Evolutionary conservation across 176 grass and related monocot genomes (phyloP).

Genomic region (Canna indica): DNA sequence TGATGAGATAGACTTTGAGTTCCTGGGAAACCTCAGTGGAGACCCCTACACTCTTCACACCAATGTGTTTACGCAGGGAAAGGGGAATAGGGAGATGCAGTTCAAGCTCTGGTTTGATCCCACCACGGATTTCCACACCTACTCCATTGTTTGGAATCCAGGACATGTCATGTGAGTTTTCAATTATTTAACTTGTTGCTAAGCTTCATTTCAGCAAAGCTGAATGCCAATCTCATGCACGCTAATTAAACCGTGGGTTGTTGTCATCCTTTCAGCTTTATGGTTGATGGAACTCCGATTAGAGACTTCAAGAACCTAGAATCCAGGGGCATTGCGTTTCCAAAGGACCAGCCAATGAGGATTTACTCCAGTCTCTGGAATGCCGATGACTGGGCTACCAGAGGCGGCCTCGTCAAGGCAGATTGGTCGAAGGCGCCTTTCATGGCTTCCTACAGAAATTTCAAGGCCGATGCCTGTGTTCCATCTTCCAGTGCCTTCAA

Average conservation of each 20-base stretch:
- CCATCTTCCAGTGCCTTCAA: background rate
- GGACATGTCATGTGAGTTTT: slow-evolving; percentile 7
- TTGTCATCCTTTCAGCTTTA: background rate
- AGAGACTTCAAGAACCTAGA: slow-evolving; percentile 9
- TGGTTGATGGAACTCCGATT: background rate
- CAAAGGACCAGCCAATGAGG: slow-evolving; percentile 7
- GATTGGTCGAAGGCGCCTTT: background rate
- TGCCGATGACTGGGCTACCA: slow-evolving; percentile 1
- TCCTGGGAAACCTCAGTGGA: slow-evolving; percentile 5
- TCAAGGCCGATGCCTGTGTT: background rate
- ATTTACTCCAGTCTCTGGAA: slow-evolving; percentile 8
- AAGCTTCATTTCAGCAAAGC: background rate
- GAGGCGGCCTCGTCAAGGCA: background rate
- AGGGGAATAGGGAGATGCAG: slow-evolving; percentile 7
- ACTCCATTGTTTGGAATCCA: slow-evolving; percentile 3
- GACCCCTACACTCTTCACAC: slow-evolving; percentile 3
- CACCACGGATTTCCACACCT: background rate
- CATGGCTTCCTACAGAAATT: background rate
- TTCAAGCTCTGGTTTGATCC: slow-evolving; percentile 11
- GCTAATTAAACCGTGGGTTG: background rate
- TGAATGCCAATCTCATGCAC: background rate
- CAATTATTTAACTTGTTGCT: background rate
- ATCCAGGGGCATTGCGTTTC: background rate
- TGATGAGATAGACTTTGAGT: slow-evolving; percentile 3
- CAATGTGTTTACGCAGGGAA: background rate